Percentiles rank a stretch among this genome's conserved stretches.
These are phyloP conservation scores for Rusavskia elegans DNA, from an alignment of 495 filamentous ascomycete genomes.

Conservation along the genomic window DNA sequence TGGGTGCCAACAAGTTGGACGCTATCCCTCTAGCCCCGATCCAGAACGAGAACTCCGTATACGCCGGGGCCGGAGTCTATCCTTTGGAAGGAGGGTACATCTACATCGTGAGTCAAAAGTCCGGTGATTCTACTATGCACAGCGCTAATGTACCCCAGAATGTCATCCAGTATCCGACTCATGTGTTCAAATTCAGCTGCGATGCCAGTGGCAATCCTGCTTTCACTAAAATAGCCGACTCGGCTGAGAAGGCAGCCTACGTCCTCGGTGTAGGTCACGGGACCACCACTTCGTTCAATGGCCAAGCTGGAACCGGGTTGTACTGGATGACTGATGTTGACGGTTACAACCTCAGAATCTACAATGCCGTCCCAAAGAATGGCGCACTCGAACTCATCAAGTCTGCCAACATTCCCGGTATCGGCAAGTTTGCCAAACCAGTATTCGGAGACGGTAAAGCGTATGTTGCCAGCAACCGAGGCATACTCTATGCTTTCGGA, in stretches of 20 bases:
- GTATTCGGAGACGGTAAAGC: slow-evolving; percentile 24
- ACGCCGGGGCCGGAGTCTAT: slow-evolving; percentile 7
- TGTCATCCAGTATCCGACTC: slow-evolving; percentile 11
- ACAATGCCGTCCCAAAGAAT: slow-evolving; percentile 12
- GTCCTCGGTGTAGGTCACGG: slow-evolving; percentile 16
- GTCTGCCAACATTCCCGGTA: slow-evolving; percentile 12
- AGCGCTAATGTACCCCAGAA: neutral
- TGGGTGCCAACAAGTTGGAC: slow-evolving; percentile 12
- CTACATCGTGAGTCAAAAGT: slow-evolving; percentile 12
- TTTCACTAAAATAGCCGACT: slow-evolving; percentile 22
- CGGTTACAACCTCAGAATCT: slow-evolving; percentile 22
- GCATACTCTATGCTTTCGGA: slow-evolving; percentile 23
- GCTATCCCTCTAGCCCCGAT: slow-evolving; percentile 14
- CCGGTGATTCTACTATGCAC: neutral
- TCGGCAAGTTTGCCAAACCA: slow-evolving; percentile 20
- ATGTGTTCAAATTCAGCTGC: slow-evolving; percentile 23
- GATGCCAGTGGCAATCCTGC: slow-evolving; percentile 11
- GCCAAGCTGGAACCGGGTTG: slow-evolving; percentile 22
- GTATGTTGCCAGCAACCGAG: slow-evolving; percentile 21
- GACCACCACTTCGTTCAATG: slow-evolving; percentile 23
- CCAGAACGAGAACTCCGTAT: slow-evolving; percentile 8
- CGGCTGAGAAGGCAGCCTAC: slow-evolving; percentile 10
- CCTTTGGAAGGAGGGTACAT: slow-evolving; percentile 25
- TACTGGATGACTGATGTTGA: slow-evolving; percentile 26
- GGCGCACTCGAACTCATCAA: slow-evolving; percentile 12